phyloP scores from a whole-genome alignment of 2,329 filamentous ascomycete species.

The Trichophyton equinum region DNA sequence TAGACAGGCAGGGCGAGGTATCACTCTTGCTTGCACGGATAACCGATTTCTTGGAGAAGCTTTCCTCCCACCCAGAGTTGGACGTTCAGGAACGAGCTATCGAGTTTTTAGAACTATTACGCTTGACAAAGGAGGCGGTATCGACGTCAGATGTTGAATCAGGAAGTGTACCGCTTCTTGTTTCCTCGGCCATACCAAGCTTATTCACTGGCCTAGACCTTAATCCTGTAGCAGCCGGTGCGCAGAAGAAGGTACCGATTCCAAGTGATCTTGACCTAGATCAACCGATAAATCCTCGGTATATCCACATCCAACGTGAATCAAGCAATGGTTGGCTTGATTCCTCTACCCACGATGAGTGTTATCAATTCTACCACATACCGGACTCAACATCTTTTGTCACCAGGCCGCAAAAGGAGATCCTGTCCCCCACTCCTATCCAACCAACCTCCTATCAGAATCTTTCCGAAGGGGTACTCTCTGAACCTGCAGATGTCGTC shows the following conservation, averaged over 20 bases:
- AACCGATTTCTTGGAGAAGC: slow-evolving; percentile 65
- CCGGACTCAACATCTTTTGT: slow-evolving; percentile 15
- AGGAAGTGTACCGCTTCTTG: slow-evolving; percentile 60
- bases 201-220: slow-evolving; percentile 78
- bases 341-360: slow-evolving; percentile 33
- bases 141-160: slow-evolving; percentile 19
- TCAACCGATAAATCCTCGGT: slow-evolving; percentile 63
- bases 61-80: slow-evolving; percentile 70
- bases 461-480: slow-evolving; percentile 16
- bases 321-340: slow-evolving; percentile 42
- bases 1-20: slow-evolving; percentile 59
- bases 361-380: slow-evolving; percentile 30
- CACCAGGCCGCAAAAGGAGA: slow-evolving; percentile 14
- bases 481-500: slow-evolving; percentile 62
- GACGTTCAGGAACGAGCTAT: slow-evolving; percentile 93
- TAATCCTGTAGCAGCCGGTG: slow-evolving; percentile 74
- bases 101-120: slow-evolving; percentile 80
- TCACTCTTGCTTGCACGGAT: slow-evolving; percentile 70
- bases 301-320: slow-evolving; percentile 51
- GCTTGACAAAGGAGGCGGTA: slow-evolving; percentile 67
- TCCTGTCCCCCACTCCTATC: slow-evolving; percentile 13
- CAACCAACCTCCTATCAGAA: slow-evolving; percentile 28
- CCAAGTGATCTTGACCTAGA: slow-evolving; percentile 68
- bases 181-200: slow-evolving; percentile 81
- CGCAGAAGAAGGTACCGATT: slow-evolving; percentile 74